Conservation (phyloP, 1,284 basidiomycete genomes). For the Rugosomyces carneus region DNA sequence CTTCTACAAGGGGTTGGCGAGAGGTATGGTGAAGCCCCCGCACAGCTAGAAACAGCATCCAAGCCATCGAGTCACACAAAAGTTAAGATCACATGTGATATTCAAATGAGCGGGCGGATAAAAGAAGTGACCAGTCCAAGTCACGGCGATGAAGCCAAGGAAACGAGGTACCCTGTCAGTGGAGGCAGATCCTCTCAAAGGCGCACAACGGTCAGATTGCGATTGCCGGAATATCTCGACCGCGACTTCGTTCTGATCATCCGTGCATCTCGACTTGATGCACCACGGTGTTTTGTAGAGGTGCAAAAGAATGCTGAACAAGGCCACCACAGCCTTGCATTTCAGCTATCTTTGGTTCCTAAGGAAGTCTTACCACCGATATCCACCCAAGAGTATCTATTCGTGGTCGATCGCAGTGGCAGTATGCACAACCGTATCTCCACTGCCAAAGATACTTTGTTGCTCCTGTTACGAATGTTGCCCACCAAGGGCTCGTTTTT, state of each 20-base stretch:
- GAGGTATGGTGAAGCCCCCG: constrained; percentile 43
- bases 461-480: constrained; percentile 34
- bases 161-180: constrained; percentile 28
- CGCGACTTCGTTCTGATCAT: constrained; percentile 43
- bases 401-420: constrained; percentile 39
- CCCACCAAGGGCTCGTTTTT: constrained; percentile 32
- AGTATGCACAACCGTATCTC: constrained; percentile 39
- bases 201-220: constrained; percentile 32
- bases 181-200: constrained; percentile 30
- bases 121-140: constrained; percentile 33
- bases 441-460: constrained; percentile 34
- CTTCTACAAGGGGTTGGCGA: constrained; percentile 43
- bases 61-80: constrained; percentile 27
- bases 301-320: constrained; percentile 22
- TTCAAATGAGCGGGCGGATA: constrained; percentile 42
- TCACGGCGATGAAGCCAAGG: constrained; percentile 27
- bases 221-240: constrained; percentile 33
- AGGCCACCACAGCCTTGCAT: constrained; percentile 32
- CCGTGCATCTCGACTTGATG: constrained; percentile 38
- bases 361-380: constrained; percentile 36
- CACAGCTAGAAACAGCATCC: constrained; percentile 27
- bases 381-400: constrained; percentile 38
- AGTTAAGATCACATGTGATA: constrained; percentile 35
- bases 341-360: constrained; percentile 48
- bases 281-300: constrained; percentile 51